Base-by-base conservation (phyloP, 2,329 filamentous ascomycete genomes). In the Fusarium pseudonygamai region DNA sequence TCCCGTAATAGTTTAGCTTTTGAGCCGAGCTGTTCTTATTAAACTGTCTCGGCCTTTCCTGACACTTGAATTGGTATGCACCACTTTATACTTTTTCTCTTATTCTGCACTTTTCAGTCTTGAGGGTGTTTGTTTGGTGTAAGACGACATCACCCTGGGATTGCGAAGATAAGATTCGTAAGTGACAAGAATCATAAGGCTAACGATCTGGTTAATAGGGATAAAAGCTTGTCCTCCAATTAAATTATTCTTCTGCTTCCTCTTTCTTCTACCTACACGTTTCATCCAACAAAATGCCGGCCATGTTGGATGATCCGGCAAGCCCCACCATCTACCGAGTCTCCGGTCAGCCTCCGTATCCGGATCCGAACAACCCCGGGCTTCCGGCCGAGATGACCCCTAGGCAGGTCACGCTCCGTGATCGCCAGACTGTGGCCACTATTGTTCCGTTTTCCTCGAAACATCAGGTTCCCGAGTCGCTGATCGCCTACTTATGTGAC, bases 361-460 rank as follows among this genome's bases (percentile, higher is more conserved):
- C 92, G 74, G 87, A 89, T 72, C 87, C 89, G 63, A 85, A 84
- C 45, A 86, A 87, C 78, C 89, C 90, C 57, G 85, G 90, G 56
- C 86, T 96, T 56, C 93, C 94, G 56, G 81, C 87, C 36, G 89
- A 90, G 72, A 92, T 97, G 78, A 83, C 86, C 26, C 92, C 93
- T 49, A 91, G 91, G 71, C 92, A 93, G 82, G 93, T 97, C 71
- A 96, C 91, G 3, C 89, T 97, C 64, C 90, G 94, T 71, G 94
- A 97, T 82, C 90, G 94, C 56, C 91, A 95, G 75, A 97, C 94
- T 1, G 90, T 93, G 55, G 95, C 94, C 14, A 97, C 94, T 3
- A 87, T 97, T 49, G 88, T 97, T 57, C 95, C 95, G 15, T 95
- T 97, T 81, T 91, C 90, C 24, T 93, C 92, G n/a, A 89, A 89